Conservation (phyloP, 2,329 filamentous ascomycete genomes). For the Claviceps sp. region DNA sequence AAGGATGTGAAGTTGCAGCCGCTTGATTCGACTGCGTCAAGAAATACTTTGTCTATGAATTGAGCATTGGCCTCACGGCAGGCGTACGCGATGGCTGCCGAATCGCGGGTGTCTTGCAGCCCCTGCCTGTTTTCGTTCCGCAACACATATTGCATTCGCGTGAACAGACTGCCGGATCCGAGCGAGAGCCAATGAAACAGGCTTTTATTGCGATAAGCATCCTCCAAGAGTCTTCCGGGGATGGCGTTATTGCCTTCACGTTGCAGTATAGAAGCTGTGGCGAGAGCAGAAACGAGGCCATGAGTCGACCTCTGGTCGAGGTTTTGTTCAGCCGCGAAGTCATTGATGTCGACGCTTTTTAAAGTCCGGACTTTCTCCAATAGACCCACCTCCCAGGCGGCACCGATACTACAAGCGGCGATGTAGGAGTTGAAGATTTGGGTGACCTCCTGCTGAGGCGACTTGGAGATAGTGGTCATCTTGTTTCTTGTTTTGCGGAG, state of each 20-base stretch:
- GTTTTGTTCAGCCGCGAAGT: background rate
- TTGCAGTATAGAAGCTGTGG: background rate
- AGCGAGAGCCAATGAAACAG: slow-evolving; percentile 8
- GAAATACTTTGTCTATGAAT: slow-evolving; percentile 5
- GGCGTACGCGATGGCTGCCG: slow-evolving; percentile 8
- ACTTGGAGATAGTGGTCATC: background rate
- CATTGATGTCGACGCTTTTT: background rate
- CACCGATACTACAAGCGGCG: slow-evolving; percentile 3
- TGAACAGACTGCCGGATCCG: slow-evolving; percentile 7
- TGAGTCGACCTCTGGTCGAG: background rate
- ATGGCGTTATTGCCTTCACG: background rate
- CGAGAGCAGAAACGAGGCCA: background rate
- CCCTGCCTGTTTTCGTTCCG: slow-evolving; percentile 7
- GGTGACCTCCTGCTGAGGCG: slow-evolving; percentile 9
- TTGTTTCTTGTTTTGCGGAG: background rate
- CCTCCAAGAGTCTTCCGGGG: background rate
- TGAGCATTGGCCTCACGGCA: slow-evolving; percentile 5
- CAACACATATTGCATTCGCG: slow-evolving; percentile 4
- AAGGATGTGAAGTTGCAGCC: slow-evolving; percentile 5
- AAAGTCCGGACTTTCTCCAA: slow-evolving; percentile 2
- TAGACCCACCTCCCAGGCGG: slow-evolving; percentile 7
- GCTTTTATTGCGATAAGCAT: slow-evolving; percentile 3
- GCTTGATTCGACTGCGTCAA: slow-evolving; percentile 1
- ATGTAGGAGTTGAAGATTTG: slow-evolving; percentile 9
- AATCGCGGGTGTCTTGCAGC: slow-evolving; percentile 3